Evolutionary conservation across 2,329 filamentous ascomycete species (phyloP).

Genomic region (Fusarium odoratissimum): DNA sequence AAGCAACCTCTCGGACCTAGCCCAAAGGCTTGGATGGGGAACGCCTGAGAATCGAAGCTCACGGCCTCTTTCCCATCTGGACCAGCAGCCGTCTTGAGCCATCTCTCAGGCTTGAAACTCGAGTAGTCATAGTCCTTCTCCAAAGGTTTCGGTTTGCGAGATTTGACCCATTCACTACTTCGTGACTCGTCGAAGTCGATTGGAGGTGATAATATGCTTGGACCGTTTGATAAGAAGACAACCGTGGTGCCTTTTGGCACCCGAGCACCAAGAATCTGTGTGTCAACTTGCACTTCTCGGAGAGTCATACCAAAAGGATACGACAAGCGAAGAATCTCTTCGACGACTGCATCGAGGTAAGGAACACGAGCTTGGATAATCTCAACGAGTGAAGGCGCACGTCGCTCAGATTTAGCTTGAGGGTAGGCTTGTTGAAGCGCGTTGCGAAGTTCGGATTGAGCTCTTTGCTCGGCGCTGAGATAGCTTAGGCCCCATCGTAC

Average conservation of each 20-base stretch:
- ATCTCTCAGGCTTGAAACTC: slow-evolving; percentile 25
- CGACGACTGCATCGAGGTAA: slow-evolving; percentile 27
- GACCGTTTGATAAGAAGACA: slow-evolving; percentile 20
- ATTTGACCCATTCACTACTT: slow-evolving; percentile 14
- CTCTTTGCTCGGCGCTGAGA: slow-evolving; percentile 19
- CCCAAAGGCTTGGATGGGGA: slow-evolving; percentile 51
- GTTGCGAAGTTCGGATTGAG: slow-evolving; percentile 1
- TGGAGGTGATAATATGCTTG: slow-evolving; percentile 8
- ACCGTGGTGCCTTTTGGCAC: slow-evolving; percentile 32
- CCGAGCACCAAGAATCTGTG: slow-evolving; percentile 10
- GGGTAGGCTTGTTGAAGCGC: slow-evolving; percentile 11
- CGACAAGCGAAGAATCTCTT: slow-evolving; percentile 18
- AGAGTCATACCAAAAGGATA: slow-evolving; percentile 18
- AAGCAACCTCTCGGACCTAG: slow-evolving; percentile 52
- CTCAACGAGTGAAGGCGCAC: slow-evolving; percentile 6
- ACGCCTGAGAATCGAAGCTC: slow-evolving; percentile 46
- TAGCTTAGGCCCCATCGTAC: slow-evolving; percentile 26
- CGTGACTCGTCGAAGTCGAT: slow-evolving; percentile 9
- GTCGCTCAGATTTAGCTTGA: slow-evolving; percentile 1
- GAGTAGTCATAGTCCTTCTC: background rate
- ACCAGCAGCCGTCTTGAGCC: background rate
- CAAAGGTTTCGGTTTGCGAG: background rate
- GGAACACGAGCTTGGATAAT: slow-evolving; percentile 20
- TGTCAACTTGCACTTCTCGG: slow-evolving; percentile 19
- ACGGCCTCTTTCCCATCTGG: background rate